A percentile compares a stretch with the other conserved stretches of the same genome.
These are phyloP conservation scores for cucumber (Cucumis sativus) DNA, from an alignment of 306 rosid genomes.

Conservation along the genomic window DNA sequence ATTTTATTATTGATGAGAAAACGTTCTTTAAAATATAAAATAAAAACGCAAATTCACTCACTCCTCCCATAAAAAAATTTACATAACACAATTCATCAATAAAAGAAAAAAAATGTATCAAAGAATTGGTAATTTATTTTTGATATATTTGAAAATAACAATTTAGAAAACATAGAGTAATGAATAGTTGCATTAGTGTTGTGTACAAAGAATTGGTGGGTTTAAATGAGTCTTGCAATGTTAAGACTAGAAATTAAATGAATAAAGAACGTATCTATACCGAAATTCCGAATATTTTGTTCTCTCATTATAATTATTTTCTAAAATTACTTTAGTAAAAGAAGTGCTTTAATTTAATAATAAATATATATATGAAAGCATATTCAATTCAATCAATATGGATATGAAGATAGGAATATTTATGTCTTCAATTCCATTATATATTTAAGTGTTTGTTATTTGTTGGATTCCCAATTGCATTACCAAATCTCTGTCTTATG, in stretches of 20 bases:
- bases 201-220: no score
- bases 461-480: background rate
- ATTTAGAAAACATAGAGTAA: background rate
- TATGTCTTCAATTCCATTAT: background rate
- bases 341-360: background rate
- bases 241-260: background rate
- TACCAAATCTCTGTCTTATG: background rate
- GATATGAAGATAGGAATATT: slow-evolving; percentile 3
- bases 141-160: no score
- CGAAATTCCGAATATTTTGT: background rate
- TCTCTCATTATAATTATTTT: background rate
- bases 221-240: background rate
- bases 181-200: background rate
- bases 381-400: background rate
- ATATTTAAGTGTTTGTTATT: background rate
- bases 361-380: background rate
- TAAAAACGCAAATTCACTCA: no score
- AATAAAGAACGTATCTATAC: background rate
- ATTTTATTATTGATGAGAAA: no score
- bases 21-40: no score
- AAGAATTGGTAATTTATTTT: no score
- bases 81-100: no score
- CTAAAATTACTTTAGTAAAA: background rate
- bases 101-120: no score
- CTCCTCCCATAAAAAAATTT: no score